These are phyloP conservation scores for Penicillium steckii DNA, from an alignment of 495 filamentous ascomycete genomes.

Conservation along the genomic window DNA sequence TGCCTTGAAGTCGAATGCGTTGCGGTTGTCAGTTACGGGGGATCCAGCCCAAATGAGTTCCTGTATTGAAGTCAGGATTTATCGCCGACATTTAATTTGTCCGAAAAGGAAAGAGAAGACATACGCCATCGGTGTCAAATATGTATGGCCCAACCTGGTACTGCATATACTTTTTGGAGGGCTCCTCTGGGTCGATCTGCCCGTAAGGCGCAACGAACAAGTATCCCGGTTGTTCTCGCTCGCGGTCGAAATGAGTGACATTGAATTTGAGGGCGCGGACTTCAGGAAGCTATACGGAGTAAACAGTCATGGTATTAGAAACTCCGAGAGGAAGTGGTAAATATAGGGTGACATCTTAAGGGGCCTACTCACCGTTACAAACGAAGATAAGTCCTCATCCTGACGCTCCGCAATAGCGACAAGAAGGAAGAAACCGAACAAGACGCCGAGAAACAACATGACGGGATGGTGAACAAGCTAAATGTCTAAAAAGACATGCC, in stretches of 20 bases:
- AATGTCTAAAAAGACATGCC: background rate
- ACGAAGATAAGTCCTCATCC: constrained; percentile 2
- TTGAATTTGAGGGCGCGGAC: constrained; percentile 28
- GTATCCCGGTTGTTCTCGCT: constrained; percentile 26
- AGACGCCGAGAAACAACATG: constrained; percentile 1
- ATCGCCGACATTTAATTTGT: background rate
- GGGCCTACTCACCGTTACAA: constrained; percentile 8
- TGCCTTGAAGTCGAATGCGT: constrained; percentile 35
- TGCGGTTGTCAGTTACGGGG: constrained; percentile 24
- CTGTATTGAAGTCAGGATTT: constrained; percentile 14
- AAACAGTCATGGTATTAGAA: background rate
- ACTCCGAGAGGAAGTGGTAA: background rate
- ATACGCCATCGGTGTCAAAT: constrained; percentile 34
- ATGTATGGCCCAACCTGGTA: constrained; percentile 41
- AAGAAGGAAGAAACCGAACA: background rate
- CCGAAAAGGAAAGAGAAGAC: background rate
- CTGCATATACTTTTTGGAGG: constrained; percentile 19
- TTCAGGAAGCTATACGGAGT: constrained; percentile 27
- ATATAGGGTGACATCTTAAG: background rate
- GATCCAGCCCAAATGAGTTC: constrained; percentile 33
- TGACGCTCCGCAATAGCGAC: constrained; percentile 1
- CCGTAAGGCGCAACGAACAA: constrained; percentile 36
- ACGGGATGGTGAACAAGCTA: background rate
- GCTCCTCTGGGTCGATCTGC: constrained; percentile 17
- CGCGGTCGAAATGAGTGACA: constrained; percentile 24